Percentiles rank a stretch among this genome's conserved stretches.
Conservation (phyloP, 768 basidiomycete species). For the Mycena capillaripes region DNA sequence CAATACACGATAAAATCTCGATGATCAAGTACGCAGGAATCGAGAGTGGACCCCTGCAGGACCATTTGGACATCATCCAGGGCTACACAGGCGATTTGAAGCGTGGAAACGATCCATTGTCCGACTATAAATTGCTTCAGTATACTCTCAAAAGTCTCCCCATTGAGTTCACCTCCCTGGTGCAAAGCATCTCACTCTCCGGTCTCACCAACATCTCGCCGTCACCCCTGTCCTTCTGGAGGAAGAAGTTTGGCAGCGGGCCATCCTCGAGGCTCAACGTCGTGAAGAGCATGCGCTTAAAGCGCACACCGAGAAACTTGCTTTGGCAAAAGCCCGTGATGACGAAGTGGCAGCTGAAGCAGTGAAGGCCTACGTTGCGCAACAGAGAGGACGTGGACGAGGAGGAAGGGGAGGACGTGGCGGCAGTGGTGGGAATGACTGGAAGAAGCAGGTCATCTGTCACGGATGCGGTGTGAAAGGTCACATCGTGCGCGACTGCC, state of each 20-base stretch:
- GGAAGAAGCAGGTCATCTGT: neutral
- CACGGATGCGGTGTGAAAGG: neutral
- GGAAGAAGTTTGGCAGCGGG: neutral
- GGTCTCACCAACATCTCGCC: neutral
- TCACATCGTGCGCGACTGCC: constrained; percentile 10
- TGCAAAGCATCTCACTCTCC: neutral
- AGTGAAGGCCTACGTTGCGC: constrained; percentile 75
- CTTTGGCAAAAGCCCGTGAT: neutral
- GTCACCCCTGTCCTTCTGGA: neutral
- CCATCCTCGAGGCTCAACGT: neutral
- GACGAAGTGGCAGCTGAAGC: constrained; percentile 85
- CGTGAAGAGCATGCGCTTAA: constrained; percentile 4
- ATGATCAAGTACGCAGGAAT: constrained; percentile 1
- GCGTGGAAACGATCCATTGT: neutral
- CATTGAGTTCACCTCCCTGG: neutral
- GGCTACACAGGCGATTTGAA: neutral
- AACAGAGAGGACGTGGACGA: constrained; percentile 47
- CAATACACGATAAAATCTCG: neutral
- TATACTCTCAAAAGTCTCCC: neutral
- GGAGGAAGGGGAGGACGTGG: constrained; percentile 52
- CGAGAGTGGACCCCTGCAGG: constrained; percentile 17
- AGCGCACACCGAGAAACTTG: neutral
- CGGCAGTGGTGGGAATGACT: neutral
- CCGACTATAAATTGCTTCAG: neutral
- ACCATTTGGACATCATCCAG: constrained; percentile 8